A percentile compares a stretch with the other conserved stretches of the same genome.
phyloP scores from a whole-genome alignment of 805 yeast genomes.

The Metschnikowia santaceciliae region DNA sequence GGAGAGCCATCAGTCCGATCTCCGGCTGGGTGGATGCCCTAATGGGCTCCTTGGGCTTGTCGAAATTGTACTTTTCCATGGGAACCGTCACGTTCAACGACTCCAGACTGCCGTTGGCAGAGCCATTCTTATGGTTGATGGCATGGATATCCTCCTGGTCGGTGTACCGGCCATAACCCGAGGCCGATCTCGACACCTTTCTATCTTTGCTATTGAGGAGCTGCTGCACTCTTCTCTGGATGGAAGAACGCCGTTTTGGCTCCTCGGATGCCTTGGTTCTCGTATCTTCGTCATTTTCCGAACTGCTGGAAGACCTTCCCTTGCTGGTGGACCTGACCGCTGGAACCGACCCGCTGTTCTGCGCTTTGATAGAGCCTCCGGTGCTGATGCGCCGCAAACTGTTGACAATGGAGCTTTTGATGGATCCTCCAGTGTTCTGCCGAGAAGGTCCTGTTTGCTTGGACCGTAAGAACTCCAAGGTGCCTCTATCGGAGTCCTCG shows the following conservation, averaged over 20 bases:
- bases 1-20: not conserved
- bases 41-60: not conserved
- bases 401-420: constrained; percentile 29
- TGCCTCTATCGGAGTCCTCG: constrained; percentile 22
- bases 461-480: constrained; percentile 34
- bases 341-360: constrained; percentile 12
- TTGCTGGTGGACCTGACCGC: not conserved
- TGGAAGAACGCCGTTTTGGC: constrained; percentile 27
- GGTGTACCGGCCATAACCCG: constrained; percentile 79
- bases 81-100: constrained; percentile 5
- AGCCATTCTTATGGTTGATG: constrained; percentile 22
- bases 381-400: constrained; percentile 39
- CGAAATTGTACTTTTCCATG: constrained; percentile 7
- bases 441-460: constrained; percentile 26
- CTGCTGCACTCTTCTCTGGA: constrained; percentile 54
- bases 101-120: constrained; percentile 26
- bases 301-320: not conserved
- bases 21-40: constrained; percentile 1
- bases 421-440: constrained; percentile 41
- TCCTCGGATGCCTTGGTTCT: constrained; percentile 5
- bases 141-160: constrained; percentile 29
- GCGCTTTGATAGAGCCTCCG: constrained; percentile 26
- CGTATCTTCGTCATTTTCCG: constrained; percentile 8
- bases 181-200: constrained; percentile 58
- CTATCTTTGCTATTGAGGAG: constrained; percentile 39